phyloP scores from a whole-genome alignment of 305 asterid genomes.

The Striga hermonthica region DNA sequence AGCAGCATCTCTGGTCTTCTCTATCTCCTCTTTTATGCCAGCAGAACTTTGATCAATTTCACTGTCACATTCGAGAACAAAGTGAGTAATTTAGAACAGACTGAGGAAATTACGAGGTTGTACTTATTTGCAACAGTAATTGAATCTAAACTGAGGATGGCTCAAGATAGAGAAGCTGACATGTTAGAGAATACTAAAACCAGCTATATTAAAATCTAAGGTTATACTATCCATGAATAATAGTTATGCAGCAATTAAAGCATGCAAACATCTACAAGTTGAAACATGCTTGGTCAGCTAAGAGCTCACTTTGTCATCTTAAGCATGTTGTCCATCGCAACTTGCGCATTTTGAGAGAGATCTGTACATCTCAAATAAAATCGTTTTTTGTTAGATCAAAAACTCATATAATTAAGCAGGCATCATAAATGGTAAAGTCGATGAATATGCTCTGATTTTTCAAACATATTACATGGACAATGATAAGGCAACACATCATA shows the following conservation, averaged over 20 bases:
- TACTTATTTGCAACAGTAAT: neutral
- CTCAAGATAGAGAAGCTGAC: constrained; percentile 3
- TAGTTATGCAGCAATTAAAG: constrained; percentile 27
- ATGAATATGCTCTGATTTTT: constrained; percentile 17
- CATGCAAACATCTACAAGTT: constrained; percentile 12
- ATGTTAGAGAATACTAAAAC: neutral
- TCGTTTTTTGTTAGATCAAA: constrained; percentile 3
- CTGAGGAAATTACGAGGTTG: constrained; percentile 15
- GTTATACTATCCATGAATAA: neutral
- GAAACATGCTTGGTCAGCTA: constrained; percentile 30
- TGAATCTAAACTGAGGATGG: neutral
- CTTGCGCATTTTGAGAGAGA: constrained; percentile 76
- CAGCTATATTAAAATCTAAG: neutral
- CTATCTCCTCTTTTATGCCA: constrained; percentile 63
- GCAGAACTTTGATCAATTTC: constrained; percentile 74
- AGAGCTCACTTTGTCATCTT: constrained; percentile 70
- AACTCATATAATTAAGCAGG: constrained; percentile 12
- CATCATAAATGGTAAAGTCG: constrained; percentile 7
- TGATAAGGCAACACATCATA: constrained; percentile 2
- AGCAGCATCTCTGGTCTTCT: constrained; percentile 60
- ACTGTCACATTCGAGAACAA: constrained; percentile 43
- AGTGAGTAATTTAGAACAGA: constrained; percentile 17
- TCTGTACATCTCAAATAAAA: constrained; percentile 43
- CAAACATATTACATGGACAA: constrained; percentile 5
- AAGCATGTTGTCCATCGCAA: constrained; percentile 74